These are phyloP conservation scores for Mycena olivaceomarginata DNA, from an alignment of 768 basidiomycete species.

Conservation along the genomic window DNA sequence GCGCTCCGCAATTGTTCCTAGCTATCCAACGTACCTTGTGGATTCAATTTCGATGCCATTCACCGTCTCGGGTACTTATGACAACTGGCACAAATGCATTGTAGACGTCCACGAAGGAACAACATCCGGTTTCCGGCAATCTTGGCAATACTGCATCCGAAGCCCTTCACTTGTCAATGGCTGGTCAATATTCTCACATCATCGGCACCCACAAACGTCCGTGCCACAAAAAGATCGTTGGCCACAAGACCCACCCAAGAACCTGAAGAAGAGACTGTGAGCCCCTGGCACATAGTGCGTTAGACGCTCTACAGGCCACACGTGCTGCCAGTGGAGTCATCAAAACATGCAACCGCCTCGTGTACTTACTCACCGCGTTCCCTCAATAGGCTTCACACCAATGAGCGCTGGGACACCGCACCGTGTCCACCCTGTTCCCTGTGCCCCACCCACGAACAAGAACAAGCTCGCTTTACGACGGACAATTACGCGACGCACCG, in stretches of 20 bases:
- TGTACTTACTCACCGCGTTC: slow-evolving; percentile 38
- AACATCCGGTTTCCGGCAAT: neutral
- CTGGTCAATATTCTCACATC: neutral
- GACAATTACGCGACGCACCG: slow-evolving; percentile 28
- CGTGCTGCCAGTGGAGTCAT: slow-evolving; percentile 40
- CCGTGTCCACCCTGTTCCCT: slow-evolving; percentile 9
- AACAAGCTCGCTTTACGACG: slow-evolving; percentile 29
- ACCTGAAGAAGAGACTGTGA: neutral
- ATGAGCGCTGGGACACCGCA: slow-evolving; percentile 30
- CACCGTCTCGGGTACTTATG: neutral
- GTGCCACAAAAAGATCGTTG: neutral
- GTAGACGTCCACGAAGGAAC: neutral
- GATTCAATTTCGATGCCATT: neutral
- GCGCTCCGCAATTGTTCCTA: too few species aligned
- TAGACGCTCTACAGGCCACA: slow-evolving; percentile 30
- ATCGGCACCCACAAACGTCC: slow-evolving; percentile 21
- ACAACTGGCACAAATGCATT: neutral
- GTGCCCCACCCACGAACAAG: neutral
- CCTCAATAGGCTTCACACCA: slow-evolving; percentile 39
- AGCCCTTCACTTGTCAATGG: too few species aligned
- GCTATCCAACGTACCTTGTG: neutral
- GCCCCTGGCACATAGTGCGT: neutral
- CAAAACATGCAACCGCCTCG: slow-evolving; percentile 44
- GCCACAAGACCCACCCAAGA: neutral
- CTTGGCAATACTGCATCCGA: too few species aligned